These are phyloP conservation scores for Cutaneotrichosporon daszewskae DNA, from an alignment of 1,284 basidiomycete genomes.

Conservation along the genomic window DNA sequence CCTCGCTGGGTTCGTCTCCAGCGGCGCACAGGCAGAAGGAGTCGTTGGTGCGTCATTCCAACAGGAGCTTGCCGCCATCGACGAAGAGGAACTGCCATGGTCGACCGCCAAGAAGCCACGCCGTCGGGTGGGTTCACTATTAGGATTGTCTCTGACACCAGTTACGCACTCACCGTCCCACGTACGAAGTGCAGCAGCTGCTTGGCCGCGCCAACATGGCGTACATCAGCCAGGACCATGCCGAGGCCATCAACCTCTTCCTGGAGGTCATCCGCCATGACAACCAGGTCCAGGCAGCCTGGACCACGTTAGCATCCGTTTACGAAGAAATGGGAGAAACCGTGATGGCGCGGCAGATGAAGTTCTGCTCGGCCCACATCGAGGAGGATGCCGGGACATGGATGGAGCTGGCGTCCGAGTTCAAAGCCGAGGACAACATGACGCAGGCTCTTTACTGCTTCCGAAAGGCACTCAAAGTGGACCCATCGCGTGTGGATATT, in stretches of 20 bases:
- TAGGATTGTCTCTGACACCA: background rate
- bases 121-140: background rate
- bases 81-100: conserved; percentile 29
- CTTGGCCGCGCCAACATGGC: conserved; percentile 84
- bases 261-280: conserved; percentile 91
- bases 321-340: conserved; percentile 64
- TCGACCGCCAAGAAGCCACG: conserved; percentile 2
- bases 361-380: conserved; percentile 86
- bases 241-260: conserved; percentile 70
- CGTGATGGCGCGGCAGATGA: conserved; percentile 70
- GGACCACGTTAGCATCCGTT: conserved; percentile 78
- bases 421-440: conserved; percentile 61
- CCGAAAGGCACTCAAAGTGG: conserved; percentile 71
- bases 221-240: conserved; percentile 64
- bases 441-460: conserved; percentile 91
- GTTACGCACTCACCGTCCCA: conserved; percentile 58
- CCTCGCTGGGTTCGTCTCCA: conserved; percentile 30
- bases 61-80: conserved; percentile 23
- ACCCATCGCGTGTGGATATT: conserved; percentile 74
- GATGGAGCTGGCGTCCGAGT: conserved; percentile 70
- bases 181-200: conserved; percentile 71
- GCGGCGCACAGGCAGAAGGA: conserved; percentile 7
- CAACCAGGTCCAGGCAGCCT: conserved; percentile 73
- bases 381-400: conserved; percentile 79
- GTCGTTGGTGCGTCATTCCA: conserved; percentile 20